Evolutionary conservation across 371 early-diverging fungal genomes (phyloP).

Genomic region (Mucor velutinosus): DNA sequence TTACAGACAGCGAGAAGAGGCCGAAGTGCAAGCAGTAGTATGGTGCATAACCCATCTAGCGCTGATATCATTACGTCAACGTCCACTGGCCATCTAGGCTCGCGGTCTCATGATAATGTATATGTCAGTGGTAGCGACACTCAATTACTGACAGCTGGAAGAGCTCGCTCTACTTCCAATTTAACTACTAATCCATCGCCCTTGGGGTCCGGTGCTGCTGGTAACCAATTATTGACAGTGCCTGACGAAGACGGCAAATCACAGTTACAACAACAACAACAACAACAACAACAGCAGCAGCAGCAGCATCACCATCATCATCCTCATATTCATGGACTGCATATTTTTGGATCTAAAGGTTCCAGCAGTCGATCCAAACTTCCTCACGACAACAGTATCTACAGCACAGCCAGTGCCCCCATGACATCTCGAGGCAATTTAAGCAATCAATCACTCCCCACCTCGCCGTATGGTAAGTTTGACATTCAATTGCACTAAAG

Average conservation of each 20-base stretch:
- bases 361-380: constrained; percentile 8
- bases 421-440: neutral
- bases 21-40: constrained; percentile 22
- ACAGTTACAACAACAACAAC: neutral
- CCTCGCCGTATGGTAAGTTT: constrained; percentile 16
- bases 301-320: constrained; percentile 11
- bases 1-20: constrained; percentile 13
- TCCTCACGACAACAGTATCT: neutral
- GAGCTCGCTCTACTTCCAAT: constrained; percentile 26
- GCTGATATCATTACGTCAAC: neutral
- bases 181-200: constrained; percentile 12
- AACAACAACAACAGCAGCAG: neutral
- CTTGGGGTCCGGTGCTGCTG: constrained; percentile 1
- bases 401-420: neutral
- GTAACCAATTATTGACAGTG: constrained; percentile 12
- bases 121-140: neutral
- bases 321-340: constrained; percentile 27
- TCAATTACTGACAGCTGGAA: neutral
- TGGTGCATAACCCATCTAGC: neutral
- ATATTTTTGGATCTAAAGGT: constrained; percentile 33
- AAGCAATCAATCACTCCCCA: constrained; percentile 16
- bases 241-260: constrained; percentile 10
- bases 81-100: constrained; percentile 4
- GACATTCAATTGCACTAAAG: no score
- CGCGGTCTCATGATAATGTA: constrained; percentile 22